Base-by-base conservation (phyloP, 2,329 filamentous ascomycete genomes). In the Alternaria brassicicola region DNA sequence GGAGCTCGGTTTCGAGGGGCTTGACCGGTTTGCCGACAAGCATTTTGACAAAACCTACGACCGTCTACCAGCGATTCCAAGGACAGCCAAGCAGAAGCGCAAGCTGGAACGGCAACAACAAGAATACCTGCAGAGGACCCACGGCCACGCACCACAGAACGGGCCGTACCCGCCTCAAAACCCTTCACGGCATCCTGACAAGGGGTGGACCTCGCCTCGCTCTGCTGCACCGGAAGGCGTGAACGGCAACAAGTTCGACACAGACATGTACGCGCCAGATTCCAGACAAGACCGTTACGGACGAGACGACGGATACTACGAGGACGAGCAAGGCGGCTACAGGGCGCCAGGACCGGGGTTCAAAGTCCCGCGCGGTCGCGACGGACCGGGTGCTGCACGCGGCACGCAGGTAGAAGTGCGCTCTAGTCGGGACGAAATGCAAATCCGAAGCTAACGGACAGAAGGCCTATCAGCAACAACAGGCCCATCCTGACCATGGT, bases 1-100 rank as follows among this genome's bases (percentile, higher is more conserved):
- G 75, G 75, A 77, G 61, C 71, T 77, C 7, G 75, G 75, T 2
- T 70, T 76, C 38, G 70, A 73, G 57, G 72, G 72, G n/a, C 57
- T 76, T 5, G 69, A 76, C 49, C 66, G 58, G 17, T 58, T 70
- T 28, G 63, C 70, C 19, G 56, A 71, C 35, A 73, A 70, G 31
- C 73, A 74, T 43, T 71, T 71, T 59, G 73, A 76, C 36, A 64
- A 57, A 19, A 60, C 69, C 6, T 68, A 66, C 52, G 68, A 67
- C 10, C 63, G 33, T 45, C 51, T 69, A 45, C 52, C 68, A 58
- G 53, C 59, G 55, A 52, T 55, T 48, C 35, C 51, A 43, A 9
- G 42, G 38, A 10, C 50, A 33, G 53, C 53, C 52, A 53, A 60
- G 42, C 60, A 54, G 53, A 59, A 57, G 31, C 45, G 54, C 12